Conservation (phyloP, 225 moss, liverwort and hornwort genomes). For the Asterella californica region DNA sequence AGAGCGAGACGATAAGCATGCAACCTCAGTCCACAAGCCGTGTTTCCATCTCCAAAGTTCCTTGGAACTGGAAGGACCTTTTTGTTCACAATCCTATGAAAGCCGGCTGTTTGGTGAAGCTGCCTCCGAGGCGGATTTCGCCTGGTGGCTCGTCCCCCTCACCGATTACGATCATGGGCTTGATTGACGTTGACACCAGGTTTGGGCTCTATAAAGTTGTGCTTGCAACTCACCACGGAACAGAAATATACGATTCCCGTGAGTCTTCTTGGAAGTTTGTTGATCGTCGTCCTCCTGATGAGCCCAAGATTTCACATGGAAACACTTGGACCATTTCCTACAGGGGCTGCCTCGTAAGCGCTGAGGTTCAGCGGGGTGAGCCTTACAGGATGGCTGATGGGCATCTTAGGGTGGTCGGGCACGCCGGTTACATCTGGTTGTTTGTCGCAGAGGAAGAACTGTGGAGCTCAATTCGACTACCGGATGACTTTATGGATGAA, state of each 20-base stretch:
- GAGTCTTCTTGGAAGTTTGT: slow-evolving; percentile 13
- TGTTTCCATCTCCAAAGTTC: slow-evolving; percentile 23
- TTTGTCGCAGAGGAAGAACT: background rate
- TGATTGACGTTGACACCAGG: slow-evolving; percentile 17
- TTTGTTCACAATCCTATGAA: slow-evolving; percentile 21
- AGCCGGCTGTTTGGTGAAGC: background rate
- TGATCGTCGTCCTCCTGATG: slow-evolving; percentile 19
- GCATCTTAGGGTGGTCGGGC: slow-evolving; percentile 16
- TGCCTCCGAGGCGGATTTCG: slow-evolving; percentile 9
- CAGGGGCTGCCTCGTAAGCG: slow-evolving; percentile 15
- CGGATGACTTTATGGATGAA: slow-evolving; percentile 11
- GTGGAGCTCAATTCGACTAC: slow-evolving; percentile 11
- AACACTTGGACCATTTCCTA: slow-evolving; percentile 21
- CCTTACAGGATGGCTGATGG: slow-evolving; percentile 24
- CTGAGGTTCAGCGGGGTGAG: slow-evolving; percentile 18
- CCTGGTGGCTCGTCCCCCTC: slow-evolving; percentile 17
- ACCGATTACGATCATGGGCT: slow-evolving; percentile 19
- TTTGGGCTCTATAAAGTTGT: slow-evolving; percentile 16
- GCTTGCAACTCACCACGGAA: slow-evolving; percentile 21
- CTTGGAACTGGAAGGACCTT: slow-evolving; percentile 22
- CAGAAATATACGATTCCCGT: slow-evolving; percentile 13
- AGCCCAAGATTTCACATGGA: slow-evolving; percentile 15
- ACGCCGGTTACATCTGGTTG: slow-evolving; percentile 9
- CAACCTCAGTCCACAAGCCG: slow-evolving; percentile 20
- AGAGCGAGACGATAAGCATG: slow-evolving; percentile 9